These are phyloP conservation scores for Lentinula guzmanii DNA, from an alignment of 768 basidiomycete species.

Conservation along the genomic window DNA sequence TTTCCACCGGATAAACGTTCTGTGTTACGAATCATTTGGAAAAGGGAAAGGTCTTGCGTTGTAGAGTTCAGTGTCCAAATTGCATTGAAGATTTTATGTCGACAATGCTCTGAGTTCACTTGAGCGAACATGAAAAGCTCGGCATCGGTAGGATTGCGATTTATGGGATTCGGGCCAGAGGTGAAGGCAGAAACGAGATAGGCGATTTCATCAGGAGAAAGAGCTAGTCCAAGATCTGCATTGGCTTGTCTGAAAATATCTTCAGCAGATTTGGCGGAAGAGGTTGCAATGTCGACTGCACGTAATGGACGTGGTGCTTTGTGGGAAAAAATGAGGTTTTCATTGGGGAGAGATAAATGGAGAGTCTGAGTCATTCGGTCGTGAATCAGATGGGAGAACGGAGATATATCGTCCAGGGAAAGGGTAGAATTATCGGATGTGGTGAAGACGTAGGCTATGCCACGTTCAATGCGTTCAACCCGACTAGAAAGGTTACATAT, in stretches of 20 bases:
- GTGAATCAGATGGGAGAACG: conserved; percentile 69
- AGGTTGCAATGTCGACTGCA: conserved; percentile 52
- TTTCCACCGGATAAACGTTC: conserved; percentile 59
- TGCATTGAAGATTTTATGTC: conserved; percentile 99
- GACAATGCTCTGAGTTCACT: conserved; percentile 99
- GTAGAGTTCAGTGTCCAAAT: conserved; percentile 85
- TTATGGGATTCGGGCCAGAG: conserved; percentile 57
- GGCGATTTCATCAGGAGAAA: conserved; percentile 84
- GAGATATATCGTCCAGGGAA: conserved; percentile 38
- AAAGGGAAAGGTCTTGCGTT: conserved; percentile 65
- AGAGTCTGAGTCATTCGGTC: conserved; percentile 97
- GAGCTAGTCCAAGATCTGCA: conserved; percentile 80
- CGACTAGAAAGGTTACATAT: conserved; percentile 76
- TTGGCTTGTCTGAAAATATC: conserved; percentile 73
- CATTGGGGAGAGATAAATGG: conserved; percentile 50
- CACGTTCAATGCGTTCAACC: conserved; percentile 83
- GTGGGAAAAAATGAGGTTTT: conserved; percentile 53
- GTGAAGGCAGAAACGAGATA: conserved; percentile 90
- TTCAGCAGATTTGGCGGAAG: conserved; percentile 33
- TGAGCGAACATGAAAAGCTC: conserved; percentile 99
- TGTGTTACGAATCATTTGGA: conserved; percentile 97
- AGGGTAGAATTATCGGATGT: conserved; percentile 34
- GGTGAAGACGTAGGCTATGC: conserved; percentile 62
- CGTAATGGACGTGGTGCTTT: conserved; percentile 62
- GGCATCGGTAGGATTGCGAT: conserved; percentile 90